These are phyloP conservation scores for Postia placenta DNA, from an alignment of 768 basidiomycete species.

Conservation along the genomic window DNA sequence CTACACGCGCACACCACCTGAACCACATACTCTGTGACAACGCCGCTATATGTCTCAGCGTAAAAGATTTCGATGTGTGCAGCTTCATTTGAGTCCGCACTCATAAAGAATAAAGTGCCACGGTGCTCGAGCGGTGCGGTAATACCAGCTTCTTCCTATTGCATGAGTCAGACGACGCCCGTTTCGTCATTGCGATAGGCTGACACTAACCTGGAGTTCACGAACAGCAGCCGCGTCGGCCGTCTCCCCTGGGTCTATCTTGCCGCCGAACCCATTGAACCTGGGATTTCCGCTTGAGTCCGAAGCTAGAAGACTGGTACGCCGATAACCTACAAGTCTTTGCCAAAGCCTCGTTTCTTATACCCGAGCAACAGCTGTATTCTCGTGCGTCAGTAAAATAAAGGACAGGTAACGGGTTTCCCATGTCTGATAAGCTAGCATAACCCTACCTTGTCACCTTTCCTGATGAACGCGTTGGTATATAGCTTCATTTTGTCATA, in stretches of 20 bases:
- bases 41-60: conserved; percentile 54
- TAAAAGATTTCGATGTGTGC: conserved; percentile 72
- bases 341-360: conserved; percentile 77
- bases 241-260: conserved; percentile 73
- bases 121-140: conserved; percentile 54
- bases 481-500: conserved; percentile 41
- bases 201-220: conserved; percentile 50
- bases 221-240: conserved; percentile 64
- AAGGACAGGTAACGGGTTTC: too few species aligned
- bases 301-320: not conserved
- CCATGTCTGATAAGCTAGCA: not conserved
- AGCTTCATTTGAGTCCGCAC: conserved; percentile 46
- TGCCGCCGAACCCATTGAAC: conserved; percentile 88
- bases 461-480: conserved; percentile 66
- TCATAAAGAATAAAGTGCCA: conserved; percentile 62
- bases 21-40: conserved; percentile 57
- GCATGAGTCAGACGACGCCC: not conserved
- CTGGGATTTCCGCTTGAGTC: conserved; percentile 30
- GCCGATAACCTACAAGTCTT: conserved; percentile 40
- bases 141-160: conserved; percentile 81
- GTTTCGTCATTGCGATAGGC: too few species aligned
- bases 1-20: not conserved
- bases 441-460: conserved; percentile 27
- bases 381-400: too few species aligned
- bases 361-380: conserved; percentile 71